These are phyloP conservation scores for Blastocystis sp. DNA, from an alignment of 352 stramenopile genomes.

Conservation along the genomic window DNA sequence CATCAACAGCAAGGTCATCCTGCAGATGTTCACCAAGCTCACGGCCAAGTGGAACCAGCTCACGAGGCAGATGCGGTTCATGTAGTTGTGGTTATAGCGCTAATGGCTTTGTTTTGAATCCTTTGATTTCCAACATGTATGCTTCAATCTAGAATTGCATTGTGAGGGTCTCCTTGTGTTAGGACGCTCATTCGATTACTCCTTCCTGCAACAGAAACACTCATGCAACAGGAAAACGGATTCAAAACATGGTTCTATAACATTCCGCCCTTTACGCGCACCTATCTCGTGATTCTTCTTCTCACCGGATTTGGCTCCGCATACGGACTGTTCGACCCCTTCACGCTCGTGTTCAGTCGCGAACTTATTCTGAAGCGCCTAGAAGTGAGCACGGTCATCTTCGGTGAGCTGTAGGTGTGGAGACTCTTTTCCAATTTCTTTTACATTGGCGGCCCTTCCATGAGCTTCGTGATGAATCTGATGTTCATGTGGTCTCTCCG, in stretches of 20 bases:
- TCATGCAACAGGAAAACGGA: constrained; percentile 37
- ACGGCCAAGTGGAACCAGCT: constrained; percentile 65
- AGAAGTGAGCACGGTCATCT: not conserved
- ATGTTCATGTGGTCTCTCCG: constrained; percentile 61
- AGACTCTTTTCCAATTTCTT: constrained; percentile 65
- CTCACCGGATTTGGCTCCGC: constrained; percentile 42
- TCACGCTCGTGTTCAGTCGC: constrained; percentile 31
- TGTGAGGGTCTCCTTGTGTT: too few relatives aligned
- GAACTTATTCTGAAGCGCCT: constrained; percentile 20
- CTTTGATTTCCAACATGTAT: too few relatives aligned
- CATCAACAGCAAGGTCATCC: constrained; percentile 64
- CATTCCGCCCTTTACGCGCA: constrained; percentile 50
- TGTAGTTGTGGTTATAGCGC: constrained; percentile 1
- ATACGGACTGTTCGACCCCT: constrained; percentile 6
- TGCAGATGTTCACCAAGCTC: constrained; percentile 67
- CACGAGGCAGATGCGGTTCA: constrained; percentile 54
- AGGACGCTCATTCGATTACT: not conserved
- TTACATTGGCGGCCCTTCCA: constrained; percentile 65
- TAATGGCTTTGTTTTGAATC: not conserved
- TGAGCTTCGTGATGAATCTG: constrained; percentile 60
- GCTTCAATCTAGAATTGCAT: too few relatives aligned
- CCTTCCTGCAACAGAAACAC: not conserved
- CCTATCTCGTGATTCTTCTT: constrained; percentile 55
- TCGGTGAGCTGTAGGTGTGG: constrained; percentile 40
- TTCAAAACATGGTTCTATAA: constrained; percentile 23